Base-by-base conservation (phyloP, 495 filamentous ascomycete species). In the Oidiodendron maius region DNA sequence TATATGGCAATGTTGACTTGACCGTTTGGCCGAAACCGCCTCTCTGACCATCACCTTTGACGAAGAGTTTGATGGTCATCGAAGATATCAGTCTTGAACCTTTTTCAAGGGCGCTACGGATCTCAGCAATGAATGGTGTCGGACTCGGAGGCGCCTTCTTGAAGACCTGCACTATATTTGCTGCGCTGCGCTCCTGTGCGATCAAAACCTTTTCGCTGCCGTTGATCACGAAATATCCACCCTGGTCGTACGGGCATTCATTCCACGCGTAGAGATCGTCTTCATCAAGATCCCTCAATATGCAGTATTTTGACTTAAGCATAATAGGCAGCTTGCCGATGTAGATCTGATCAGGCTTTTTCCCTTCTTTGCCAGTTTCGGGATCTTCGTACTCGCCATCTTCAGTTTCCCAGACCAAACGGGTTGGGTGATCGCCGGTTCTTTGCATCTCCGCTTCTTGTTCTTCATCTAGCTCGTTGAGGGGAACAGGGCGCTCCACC, bases 181-280 rank as follows among this genome's bases (percentile, higher is more conserved):
- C 94, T 15, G 94, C 94, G 56, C 88, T 95, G 21, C 93, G 83
- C 65, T 99, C 93, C 64, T 99, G 93, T 1, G 94, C 94, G 51
- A 99, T 97, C 51, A 99, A 65, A 17, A 99, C 93, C 76, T 99
- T 99, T 64, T 99, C 93, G 63, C 87, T 93, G n/a, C 93, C 93
- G 68, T 97, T 99, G 70, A 99, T 97, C 51, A 99, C 84, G 64
- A 99, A 99, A 57, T 99, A 99, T 48, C 93, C 93, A 40, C 93
- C 93, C 55, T 93, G 91, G 60, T 99, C 93, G 64, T 95, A 97
- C 0, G 94, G 93, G 48, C 93, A 99, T 66, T 99, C 93, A 60
- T 91, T 91, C 66, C 87, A 82, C 10, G 81, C 71, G 59, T 91
- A 95, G 1, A 97, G 74, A 15, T 83, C 80, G 44, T 87, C 79